A percentile compares a stretch with the other conserved stretches of the same genome.
Evolutionary conservation across 805 yeast species (phyloP).

Genomic region (Tetrapisispora arboricola): DNA sequence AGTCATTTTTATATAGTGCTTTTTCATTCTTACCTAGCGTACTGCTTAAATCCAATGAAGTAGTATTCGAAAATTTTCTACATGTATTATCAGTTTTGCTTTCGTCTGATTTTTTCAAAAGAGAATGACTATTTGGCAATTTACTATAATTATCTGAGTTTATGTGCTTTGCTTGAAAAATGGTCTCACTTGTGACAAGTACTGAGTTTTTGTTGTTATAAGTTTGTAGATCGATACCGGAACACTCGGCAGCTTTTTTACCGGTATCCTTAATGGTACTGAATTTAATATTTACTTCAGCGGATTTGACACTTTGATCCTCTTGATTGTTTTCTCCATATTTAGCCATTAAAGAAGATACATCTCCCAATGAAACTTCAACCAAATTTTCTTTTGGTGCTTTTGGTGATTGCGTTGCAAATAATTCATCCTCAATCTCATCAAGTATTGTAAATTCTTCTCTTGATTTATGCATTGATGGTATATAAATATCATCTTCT

Average conservation of each 20-base stretch:
- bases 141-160: too few species aligned
- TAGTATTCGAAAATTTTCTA: background rate
- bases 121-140: too few species aligned
- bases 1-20: background rate
- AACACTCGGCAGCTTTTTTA: too few species aligned
- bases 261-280: too few species aligned
- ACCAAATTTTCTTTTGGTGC: background rate
- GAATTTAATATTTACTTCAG: too few species aligned
- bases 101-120: too few species aligned
- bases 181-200: too few species aligned
- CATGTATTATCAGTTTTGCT: too few species aligned
- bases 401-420: slow-evolving; percentile 3
- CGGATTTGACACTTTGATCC: background rate
- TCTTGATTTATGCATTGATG: background rate
- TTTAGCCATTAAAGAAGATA: background rate
- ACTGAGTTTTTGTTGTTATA: too few species aligned
- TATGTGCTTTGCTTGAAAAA: too few species aligned
- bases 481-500: background rate
- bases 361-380: background rate
- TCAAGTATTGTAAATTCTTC: slow-evolving; percentile 8
- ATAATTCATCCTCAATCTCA: slow-evolving; percentile 10
- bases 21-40: background rate
- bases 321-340: background rate
- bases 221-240: too few species aligned
- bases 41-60: background rate